Evolutionary conservation across 192 early-diverging fungal species (phyloP).

Genomic region (Podila epigama): DNA sequence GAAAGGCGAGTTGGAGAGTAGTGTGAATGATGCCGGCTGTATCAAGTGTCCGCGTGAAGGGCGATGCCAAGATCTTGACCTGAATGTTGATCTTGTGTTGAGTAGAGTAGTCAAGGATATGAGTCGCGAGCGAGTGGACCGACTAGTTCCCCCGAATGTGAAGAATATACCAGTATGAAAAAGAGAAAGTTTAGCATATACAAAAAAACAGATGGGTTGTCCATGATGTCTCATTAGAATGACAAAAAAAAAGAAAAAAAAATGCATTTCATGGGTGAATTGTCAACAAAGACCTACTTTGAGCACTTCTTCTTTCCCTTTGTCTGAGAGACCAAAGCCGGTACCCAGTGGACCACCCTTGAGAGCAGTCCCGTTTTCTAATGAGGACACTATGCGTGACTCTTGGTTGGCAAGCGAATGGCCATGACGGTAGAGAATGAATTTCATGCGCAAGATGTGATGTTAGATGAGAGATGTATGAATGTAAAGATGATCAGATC

Average conservation of each 20-base stretch:
- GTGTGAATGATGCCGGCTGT: conserved; percentile 56
- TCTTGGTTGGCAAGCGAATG: conserved; percentile 63
- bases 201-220: not conserved
- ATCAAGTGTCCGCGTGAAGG: conserved; percentile 59
- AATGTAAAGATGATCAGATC: too few relatives aligned
- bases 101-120: conserved; percentile 20
- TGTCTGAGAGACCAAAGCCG: conserved; percentile 59
- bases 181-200: not conserved
- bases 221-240: not conserved
- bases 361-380: conserved; percentile 58
- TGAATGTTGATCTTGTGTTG: not conserved
- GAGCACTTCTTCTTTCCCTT: conserved; percentile 57
- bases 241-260: not conserved
- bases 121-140: conserved; percentile 24
- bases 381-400: conserved; percentile 59
- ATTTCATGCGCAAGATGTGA: conserved; percentile 17
- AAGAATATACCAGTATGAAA: not conserved
- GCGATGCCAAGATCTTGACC: conserved; percentile 56
- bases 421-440: conserved; percentile 62
- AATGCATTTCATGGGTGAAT: not conserved
- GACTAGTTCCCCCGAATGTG: too few relatives aligned
- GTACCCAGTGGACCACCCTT: conserved; percentile 55
- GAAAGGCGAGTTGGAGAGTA: conserved; percentile 11
- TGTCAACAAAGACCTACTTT: conserved; percentile 24
- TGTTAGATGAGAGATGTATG: not conserved